Base-by-base conservation (phyloP, 768 basidiomycete genomes). In the Phylloporus sp. region DNA sequence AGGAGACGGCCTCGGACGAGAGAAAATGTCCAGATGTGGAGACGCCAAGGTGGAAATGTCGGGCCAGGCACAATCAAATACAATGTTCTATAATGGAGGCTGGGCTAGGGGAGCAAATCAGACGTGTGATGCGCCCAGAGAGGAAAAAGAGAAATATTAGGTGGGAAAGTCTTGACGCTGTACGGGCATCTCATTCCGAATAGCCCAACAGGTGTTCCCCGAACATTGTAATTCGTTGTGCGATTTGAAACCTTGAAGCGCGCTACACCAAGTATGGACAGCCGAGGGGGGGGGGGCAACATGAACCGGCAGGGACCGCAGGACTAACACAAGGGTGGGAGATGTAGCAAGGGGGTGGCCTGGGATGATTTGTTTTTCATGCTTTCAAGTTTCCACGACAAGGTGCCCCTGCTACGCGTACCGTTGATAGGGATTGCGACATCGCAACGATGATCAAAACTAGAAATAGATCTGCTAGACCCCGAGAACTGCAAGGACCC, bases 361-460 rank as follows among this genome's bases (percentile, higher is more conserved):
- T 54, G 60, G 51, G 60, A 62, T 49, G 47, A 39, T 32, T 31
- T 29, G 45, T 49, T 50, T 46, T 49, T 27, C 13, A 18, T 43
- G n/a, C 45, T n/a, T n/a, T n/a, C 38, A 39, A 10, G n/a, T 48
- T 68, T 68, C 68, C 66, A 67, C 68, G 68, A 36, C 27, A 22
- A 24, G 49, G 39, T 66, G 50, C 63, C 68, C 66, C 66, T 67
- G 62, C 49, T 24, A 27, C 43, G 24, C 40, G 45, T 26, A 16
- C 26, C 12, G 27, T 43, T 43, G 42, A 28, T 47, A 49, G 28
- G 44, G 47, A 52, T 53, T 53, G 40, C 61, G 55, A 49, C 66
- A 65, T 63, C 58, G 55, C 52, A 58, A 64, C 58, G 55, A 61
- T 57, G 65, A 62, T 65, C 57, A 55, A 42, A 62, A 55, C 51